phyloP scores from a whole-genome alignment of 768 basidiomycete species.

The Clitopilus passeckerianus region DNA sequence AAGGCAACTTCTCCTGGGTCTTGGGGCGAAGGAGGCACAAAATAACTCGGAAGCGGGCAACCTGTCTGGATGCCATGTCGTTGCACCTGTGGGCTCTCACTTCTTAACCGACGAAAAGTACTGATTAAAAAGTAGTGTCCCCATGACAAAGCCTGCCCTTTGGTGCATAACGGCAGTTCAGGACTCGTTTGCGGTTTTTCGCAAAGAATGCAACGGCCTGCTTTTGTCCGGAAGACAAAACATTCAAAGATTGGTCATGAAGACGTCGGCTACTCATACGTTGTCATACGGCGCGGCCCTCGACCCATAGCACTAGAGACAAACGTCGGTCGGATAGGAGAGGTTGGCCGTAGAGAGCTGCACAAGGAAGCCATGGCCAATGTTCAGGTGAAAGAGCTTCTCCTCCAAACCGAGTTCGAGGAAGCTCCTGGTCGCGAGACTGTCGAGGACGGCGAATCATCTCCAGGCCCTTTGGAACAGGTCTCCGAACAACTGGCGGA shows the following conservation, averaged over 20 bases:
- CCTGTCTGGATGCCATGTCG: conserved; percentile 67
- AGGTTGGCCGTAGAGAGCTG: conserved; percentile 42
- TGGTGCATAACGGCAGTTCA: conserved; percentile 50
- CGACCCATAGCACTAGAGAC: conserved; percentile 44
- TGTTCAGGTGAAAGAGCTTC: conserved; percentile 32
- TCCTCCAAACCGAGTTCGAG: conserved; percentile 29
- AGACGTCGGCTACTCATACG: conserved; percentile 85
- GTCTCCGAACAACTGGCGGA: conserved; percentile 37
- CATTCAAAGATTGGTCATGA: conserved; percentile 83
- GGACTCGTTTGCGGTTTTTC: conserved; percentile 74
- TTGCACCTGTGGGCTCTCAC: conserved; percentile 68
- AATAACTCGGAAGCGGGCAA: conserved; percentile 15
- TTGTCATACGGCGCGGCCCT: conserved; percentile 76
- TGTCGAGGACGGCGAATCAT: conserved; percentile 4
- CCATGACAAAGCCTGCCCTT: conserved; percentile 82
- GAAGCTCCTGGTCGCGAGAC: conserved; percentile 5
- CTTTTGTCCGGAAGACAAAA: conserved; percentile 83
- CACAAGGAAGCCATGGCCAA: conserved; percentile 25
- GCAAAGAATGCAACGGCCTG: conserved; percentile 83
- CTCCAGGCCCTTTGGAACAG: conserved; percentile 9
- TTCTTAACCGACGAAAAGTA: conserved; percentile 4
- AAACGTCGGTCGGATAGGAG: conserved; percentile 47
- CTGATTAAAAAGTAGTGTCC: conserved; percentile 58
- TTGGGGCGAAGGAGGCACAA: conserved; percentile 53
- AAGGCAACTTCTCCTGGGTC: conserved; percentile 61